Evolutionary conservation across 208 protist genomes (phyloP).

Genomic region (Endotrypanum monterogeii): DNA sequence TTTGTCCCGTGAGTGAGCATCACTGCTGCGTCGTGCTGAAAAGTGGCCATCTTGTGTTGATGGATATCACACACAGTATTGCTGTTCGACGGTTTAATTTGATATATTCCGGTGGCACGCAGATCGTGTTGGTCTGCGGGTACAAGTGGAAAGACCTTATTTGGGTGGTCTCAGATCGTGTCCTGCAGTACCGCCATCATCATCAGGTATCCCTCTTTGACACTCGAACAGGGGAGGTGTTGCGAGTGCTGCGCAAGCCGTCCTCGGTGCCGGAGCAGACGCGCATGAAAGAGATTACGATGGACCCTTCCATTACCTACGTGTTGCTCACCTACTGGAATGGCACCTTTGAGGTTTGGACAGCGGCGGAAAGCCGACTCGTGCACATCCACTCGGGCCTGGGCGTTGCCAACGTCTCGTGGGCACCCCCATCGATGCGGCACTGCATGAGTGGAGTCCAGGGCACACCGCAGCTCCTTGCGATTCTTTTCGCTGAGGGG

Average conservation of each 20-base stretch:
- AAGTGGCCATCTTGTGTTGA: conserved; percentile 65
- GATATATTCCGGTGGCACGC: conserved; percentile 73
- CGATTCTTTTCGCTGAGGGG: conserved; percentile 74
- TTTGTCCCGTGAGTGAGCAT: conserved; percentile 45
- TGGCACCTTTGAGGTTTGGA: conserved; percentile 88
- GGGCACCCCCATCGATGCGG: conserved; percentile 68
- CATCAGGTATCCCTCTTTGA: conserved; percentile 84
- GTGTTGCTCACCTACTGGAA: conserved; percentile 74
- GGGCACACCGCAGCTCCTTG: conserved; percentile 69
- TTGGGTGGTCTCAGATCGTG: conserved; percentile 77
- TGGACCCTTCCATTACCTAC: conserved; percentile 55
- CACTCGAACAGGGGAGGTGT: conserved; percentile 68
- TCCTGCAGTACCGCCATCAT: conserved; percentile 49
- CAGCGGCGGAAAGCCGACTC: conserved; percentile 50
- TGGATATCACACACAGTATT: conserved; percentile 58
- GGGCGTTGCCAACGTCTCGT: conserved; percentile 71
- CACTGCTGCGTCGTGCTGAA: conserved; percentile 70
- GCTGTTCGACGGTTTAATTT: conserved; percentile 69
- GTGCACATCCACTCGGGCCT: conserved; percentile 76
- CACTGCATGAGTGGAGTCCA: conserved; percentile 58
- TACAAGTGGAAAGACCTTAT: conserved; percentile 66
- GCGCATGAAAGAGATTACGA: conserved; percentile 65
- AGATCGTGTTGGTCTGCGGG: conserved; percentile 66
- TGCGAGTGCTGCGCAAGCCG: conserved; percentile 71
- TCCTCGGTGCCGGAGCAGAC: conserved; percentile 55